phyloP scores from a whole-genome alignment of 768 basidiomycete species.

The Boletus sensibilis region DNA sequence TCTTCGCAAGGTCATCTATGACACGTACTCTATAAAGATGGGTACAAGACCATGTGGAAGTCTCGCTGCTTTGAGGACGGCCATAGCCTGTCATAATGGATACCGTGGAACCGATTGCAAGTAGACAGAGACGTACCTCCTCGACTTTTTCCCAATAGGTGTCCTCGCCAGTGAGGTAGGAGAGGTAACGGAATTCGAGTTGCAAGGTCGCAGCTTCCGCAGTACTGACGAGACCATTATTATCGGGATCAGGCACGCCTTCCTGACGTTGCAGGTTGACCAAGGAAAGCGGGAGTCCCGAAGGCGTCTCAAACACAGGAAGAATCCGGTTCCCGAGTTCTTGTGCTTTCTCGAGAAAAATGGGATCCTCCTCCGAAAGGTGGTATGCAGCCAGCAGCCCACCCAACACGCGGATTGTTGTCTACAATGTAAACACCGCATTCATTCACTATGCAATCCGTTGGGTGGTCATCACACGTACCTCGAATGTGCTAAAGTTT shows the following conservation, averaged over 20 bases:
- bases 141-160: constrained; percentile 82
- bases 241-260: constrained; percentile 61
- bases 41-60: constrained; percentile 75
- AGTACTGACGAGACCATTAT: constrained; percentile 64
- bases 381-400: constrained; percentile 87
- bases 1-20: constrained; percentile 1
- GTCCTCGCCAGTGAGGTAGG: constrained; percentile 70
- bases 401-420: constrained; percentile 89
- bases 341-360: constrained; percentile 73
- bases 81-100: constrained; percentile 53
- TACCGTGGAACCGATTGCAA: not conserved
- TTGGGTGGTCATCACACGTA: constrained; percentile 33
- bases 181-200: constrained; percentile 89
- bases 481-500: constrained; percentile 89
- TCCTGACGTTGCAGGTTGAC: constrained; percentile 66
- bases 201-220: constrained; percentile 90
- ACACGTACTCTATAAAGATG: constrained; percentile 75
- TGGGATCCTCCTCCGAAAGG: constrained; percentile 60
- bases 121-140: constrained; percentile 41
- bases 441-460: not conserved
- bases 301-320: constrained; percentile 76
- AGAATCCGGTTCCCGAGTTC: constrained; percentile 88
- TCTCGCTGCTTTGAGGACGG: constrained; percentile 59
- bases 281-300: constrained; percentile 77
- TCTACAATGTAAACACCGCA: constrained; percentile 45